phyloP scores from a whole-genome alignment of 106 monocot genomes.

The Agapanthus africanus region DNA sequence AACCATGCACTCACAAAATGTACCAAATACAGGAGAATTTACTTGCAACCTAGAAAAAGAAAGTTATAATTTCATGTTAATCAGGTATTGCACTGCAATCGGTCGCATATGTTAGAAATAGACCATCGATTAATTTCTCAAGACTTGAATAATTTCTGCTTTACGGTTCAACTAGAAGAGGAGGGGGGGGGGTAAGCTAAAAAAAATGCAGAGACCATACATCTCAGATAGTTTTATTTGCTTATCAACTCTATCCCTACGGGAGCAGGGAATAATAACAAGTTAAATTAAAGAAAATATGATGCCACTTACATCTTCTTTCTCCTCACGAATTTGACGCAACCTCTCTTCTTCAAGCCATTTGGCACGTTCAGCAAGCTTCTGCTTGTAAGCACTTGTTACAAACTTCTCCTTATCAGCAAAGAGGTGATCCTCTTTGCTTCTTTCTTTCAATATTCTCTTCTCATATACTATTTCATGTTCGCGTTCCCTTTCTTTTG shows the following conservation, averaged over 20 bases:
- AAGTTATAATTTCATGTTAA: too few relatives aligned
- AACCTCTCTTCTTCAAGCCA: constrained; percentile 82
- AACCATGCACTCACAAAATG: not conserved
- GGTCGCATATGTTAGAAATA: not conserved
- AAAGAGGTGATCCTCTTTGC: constrained; percentile 84
- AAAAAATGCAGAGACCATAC: not conserved
- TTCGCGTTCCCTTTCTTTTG: constrained; percentile 67
- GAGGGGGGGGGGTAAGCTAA: too few relatives aligned
- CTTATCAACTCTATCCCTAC: not conserved
- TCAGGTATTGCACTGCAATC: not conserved
- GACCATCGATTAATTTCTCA: not conserved
- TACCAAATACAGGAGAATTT: not conserved
- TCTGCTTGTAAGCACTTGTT: constrained; percentile 82
- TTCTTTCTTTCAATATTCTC: constrained; percentile 79
- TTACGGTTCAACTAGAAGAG: not conserved
- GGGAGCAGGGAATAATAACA: not conserved
- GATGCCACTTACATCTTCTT: constrained; percentile 72
- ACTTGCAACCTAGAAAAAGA: not conserved
- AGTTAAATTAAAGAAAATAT: not conserved
- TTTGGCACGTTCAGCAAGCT: constrained; percentile 72
- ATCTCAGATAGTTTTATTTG: too few relatives aligned
- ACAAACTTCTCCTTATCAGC: constrained; percentile 91
- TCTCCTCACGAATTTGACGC: constrained; percentile 67
- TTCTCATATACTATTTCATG: constrained; percentile 80
- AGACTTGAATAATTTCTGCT: not conserved